A percentile compares a stretch with the other conserved stretches of the same genome.
phyloP scores from a whole-genome alignment of 768 basidiomycete genomes.

The Sutorius australiensis region DNA sequence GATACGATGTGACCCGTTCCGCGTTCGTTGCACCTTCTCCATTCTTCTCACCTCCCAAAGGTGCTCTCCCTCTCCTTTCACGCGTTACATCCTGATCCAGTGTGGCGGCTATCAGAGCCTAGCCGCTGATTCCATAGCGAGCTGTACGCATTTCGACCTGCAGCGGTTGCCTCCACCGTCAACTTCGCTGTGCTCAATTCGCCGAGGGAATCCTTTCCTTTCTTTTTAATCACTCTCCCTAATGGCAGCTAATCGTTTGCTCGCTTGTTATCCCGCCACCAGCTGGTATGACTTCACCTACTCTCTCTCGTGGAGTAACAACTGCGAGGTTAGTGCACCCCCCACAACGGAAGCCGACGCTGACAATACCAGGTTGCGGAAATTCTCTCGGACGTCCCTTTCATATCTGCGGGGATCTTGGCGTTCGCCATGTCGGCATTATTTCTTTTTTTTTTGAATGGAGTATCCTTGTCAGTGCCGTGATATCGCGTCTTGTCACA shows the following conservation, averaged over 20 bases:
- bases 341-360: neutral
- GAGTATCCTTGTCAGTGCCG: slow-evolving; percentile 46
- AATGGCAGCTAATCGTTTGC: slow-evolving; percentile 17
- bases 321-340: slow-evolving; percentile 40
- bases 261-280: slow-evolving; percentile 8
- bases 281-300: slow-evolving; percentile 25
- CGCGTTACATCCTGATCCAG: neutral
- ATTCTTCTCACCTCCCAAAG: neutral
- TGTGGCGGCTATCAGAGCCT: slow-evolving; percentile 6
- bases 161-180: neutral
- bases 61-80: neutral
- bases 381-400: slow-evolving; percentile 61
- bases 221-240: slow-evolving; percentile 16
- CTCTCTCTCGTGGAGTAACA: slow-evolving; percentile 37
- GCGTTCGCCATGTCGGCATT: slow-evolving; percentile 58
- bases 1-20: neutral
- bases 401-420: slow-evolving; percentile 63
- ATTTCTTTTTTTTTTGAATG: slow-evolving; percentile 50
- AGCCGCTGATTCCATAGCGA: slow-evolving; percentile 8
- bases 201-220: slow-evolving; percentile 9
- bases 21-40: neutral
- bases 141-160: neutral
- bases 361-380: slow-evolving; percentile 44
- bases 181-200: slow-evolving; percentile 1
- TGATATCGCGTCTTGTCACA: neutral